Base-by-base conservation (phyloP, 1,284 basidiomycete species). In the Moesziomyces parantarcticus region DNA sequence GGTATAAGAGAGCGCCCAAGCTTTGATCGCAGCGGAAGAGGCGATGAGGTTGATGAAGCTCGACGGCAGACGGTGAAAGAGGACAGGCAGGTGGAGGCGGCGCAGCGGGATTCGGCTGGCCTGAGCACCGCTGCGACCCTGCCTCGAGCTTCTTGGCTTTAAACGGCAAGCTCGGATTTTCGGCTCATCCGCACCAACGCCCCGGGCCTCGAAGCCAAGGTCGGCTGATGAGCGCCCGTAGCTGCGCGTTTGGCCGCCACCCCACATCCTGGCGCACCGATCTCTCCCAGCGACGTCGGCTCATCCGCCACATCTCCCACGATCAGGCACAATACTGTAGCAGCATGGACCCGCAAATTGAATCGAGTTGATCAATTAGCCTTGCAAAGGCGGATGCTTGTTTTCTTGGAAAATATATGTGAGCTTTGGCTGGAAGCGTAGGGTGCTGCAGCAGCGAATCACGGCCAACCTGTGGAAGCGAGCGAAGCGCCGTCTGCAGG, bases 351-450 rank as follows among this genome's bases (percentile, higher is more conserved):
- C 13, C 11, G 10, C 10, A 13, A 13, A 32, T 32, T 32, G 29
- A 13, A 32, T 32, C 29, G 11, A 32, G 36, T 39, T 48, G 39
- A 49, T 42, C 46, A 45, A 49, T 42, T 39, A 45, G 23, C 29
- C 20, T 21, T 21, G 14, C 26, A 44, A 21, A 45, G n/a, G n/a
- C n/a, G n/a, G n/a, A n/a, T n/a, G n/a, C n/a, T n/a, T n/a, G n/a
- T 39, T 40, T 54, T 36, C 29, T 44, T 34, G 11, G 45, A 47
- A n/a, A 20, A 40, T 32, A 11, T 32, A 36, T 45, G 34, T 3
- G 18, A 23, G 6, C 13, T 53, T 8, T 21, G 43, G 22, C 10
- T 18, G 29, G 29, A 32, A 32, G 29, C 11, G 3, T n/a, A 32
- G 29, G 29, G 29, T 32, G 29, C 44, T 47, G 23, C 36, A 42